Evolutionary conservation across 2,329 filamentous ascomycete genomes (phyloP).

Genomic region (Pseudogymnoascus pannorum): DNA sequence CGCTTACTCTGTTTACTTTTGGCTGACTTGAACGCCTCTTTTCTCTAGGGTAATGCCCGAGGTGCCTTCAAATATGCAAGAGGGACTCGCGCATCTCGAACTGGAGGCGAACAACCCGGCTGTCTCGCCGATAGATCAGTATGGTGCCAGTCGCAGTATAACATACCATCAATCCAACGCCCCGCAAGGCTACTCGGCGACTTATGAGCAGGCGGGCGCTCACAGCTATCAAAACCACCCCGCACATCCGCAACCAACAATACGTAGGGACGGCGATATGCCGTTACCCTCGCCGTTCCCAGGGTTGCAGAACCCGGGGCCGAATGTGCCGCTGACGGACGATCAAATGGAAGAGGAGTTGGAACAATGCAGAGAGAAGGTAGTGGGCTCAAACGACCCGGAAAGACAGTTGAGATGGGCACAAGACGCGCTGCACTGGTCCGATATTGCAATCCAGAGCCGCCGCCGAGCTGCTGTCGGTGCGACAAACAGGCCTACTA

Average conservation of each 20-base stretch:
- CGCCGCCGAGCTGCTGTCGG: constrained; percentile 55
- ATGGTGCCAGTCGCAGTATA: neutral
- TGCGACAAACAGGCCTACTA: constrained; percentile 54
- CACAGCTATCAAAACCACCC: constrained; percentile 26
- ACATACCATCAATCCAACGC: constrained; percentile 12
- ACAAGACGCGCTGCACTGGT: constrained; percentile 82
- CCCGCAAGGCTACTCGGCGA: constrained; percentile 23
- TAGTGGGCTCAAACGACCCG: constrained; percentile 88
- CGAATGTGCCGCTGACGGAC: constrained; percentile 87
- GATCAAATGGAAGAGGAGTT: constrained; percentile 89
- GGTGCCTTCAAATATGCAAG: constrained; percentile 93
- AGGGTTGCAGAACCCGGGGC: constrained; percentile 66
- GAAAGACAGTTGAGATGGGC: constrained; percentile 97
- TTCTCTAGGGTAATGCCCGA: constrained; percentile 77
- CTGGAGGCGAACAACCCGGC: constrained; percentile 55
- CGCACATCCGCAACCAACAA: neutral
- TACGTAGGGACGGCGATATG: constrained; percentile 44
- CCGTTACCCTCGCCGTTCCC: constrained; percentile 78
- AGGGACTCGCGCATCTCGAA: constrained; percentile 87
- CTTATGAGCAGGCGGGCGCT: constrained; percentile 29
- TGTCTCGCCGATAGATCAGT: constrained; percentile 20
- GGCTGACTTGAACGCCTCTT: constrained; percentile 14
- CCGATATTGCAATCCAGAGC: constrained; percentile 75
- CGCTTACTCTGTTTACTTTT: constrained; percentile 14
- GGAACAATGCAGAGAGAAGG: constrained; percentile 73